These are phyloP conservation scores for Hydnomerulius pinastri DNA, from an alignment of 768 basidiomycete species.

Conservation along the genomic window DNA sequence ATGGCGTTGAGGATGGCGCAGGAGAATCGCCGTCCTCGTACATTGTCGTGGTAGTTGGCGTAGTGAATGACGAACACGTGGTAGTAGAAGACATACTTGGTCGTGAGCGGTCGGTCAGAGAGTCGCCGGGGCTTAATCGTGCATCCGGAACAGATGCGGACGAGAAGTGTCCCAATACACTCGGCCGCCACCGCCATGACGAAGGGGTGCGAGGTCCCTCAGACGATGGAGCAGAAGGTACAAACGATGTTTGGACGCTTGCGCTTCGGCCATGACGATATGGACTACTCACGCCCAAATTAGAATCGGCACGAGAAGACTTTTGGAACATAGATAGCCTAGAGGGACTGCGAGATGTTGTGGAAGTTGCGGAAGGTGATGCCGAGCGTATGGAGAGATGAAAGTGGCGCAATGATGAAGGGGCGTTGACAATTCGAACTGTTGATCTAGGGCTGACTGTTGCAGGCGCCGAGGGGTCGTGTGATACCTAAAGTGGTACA, in stretches of 20 bases:
- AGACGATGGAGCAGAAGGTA: slow-evolving; percentile 11
- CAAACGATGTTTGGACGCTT: slow-evolving; percentile 48
- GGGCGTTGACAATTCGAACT: slow-evolving; percentile 36
- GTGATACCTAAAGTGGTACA: slow-evolving; percentile 23
- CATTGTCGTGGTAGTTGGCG: slow-evolving; percentile 33
- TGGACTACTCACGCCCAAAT: slow-evolving; percentile 27
- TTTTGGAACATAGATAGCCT: slow-evolving; percentile 47
- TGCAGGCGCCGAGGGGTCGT: slow-evolving; percentile 20
- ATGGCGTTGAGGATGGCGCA: slow-evolving; percentile 39
- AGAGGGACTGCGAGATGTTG: slow-evolving; percentile 37
- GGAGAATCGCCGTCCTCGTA: slow-evolving; percentile 43
- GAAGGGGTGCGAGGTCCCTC: slow-evolving; percentile 19
- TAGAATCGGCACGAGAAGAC: slow-evolving; percentile 28
- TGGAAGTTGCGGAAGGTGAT: slow-evolving; percentile 40
- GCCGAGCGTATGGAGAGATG: slow-evolving; percentile 45
- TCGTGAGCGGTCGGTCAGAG: slow-evolving; percentile 45
- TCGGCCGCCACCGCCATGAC: slow-evolving; percentile 60
- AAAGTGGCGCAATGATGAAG: slow-evolving; percentile 42
- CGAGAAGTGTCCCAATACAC: slow-evolving; percentile 64
- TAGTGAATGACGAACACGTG: slow-evolving; percentile 50
- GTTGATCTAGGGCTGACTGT: slow-evolving; percentile 34
- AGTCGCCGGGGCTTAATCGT: slow-evolving; percentile 44
- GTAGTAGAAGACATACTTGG: slow-evolving; percentile 64
- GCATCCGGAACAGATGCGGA: slow-evolving; percentile 47
- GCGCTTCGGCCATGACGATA: slow-evolving; percentile 49